These are phyloP conservation scores for Botryotinia globosa DNA, from an alignment of 2,329 filamentous ascomycete species.

Conservation along the genomic window DNA sequence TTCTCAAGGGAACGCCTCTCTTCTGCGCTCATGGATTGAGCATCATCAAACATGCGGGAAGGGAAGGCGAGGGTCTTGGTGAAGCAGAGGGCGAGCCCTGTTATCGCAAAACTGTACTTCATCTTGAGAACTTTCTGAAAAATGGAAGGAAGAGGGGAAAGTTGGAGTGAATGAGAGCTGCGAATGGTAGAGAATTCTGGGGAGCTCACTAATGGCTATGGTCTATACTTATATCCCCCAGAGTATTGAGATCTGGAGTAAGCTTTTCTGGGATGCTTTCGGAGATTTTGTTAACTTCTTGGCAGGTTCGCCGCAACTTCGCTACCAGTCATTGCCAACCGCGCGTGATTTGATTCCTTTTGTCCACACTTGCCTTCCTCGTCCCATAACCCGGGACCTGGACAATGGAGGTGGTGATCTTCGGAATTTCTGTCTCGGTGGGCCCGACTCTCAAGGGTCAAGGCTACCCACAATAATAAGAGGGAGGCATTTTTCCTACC, in stretches of 20 bases:
- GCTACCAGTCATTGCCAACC: not conserved
- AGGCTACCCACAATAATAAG: not conserved
- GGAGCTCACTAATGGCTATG: not conserved
- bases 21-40: conserved; percentile 22
- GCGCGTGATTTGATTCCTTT: too few species aligned
- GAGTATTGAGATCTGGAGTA: not conserved
- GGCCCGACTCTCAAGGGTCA: not conserved
- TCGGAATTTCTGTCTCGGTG: not conserved
- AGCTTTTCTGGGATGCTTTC: too few species aligned
- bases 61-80: conserved; percentile 26
- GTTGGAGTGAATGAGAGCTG: not conserved
- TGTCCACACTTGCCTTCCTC: not conserved
- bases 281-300: not conserved
- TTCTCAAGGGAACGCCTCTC: conserved; percentile 26
- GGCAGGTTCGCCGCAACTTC: too few species aligned
- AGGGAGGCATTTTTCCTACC: not conserved
- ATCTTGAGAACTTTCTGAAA: conserved; percentile 11
- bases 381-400: not conserved
- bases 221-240: not conserved
- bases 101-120: conserved; percentile 24
- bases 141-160: not conserved
- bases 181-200: not conserved
- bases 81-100: conserved; percentile 18
- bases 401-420: not conserved
- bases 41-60: conserved; percentile 27